phyloP scores from a whole-genome alignment of 768 basidiomycete species.

The Dentipellis sp. region DNA sequence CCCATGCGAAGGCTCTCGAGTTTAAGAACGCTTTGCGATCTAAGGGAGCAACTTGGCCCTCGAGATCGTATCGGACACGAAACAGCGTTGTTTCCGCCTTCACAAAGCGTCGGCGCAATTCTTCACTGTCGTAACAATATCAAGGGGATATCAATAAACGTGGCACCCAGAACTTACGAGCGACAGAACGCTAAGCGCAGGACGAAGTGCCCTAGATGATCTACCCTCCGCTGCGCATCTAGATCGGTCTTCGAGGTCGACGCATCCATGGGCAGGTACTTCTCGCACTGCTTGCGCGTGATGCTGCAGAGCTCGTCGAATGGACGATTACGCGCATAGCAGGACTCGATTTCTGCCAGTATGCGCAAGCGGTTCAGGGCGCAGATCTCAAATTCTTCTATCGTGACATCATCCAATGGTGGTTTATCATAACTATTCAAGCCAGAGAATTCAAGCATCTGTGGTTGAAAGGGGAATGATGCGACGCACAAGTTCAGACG shows the following conservation, averaged over 20 bases:
- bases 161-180: constrained; percentile 54
- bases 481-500: constrained; percentile 66
- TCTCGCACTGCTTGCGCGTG: constrained; percentile 52
- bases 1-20: constrained; percentile 57
- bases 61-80: constrained; percentile 66
- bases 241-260: constrained; percentile 37
- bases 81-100: constrained; percentile 86
- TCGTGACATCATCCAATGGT: constrained; percentile 79
- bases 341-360: constrained; percentile 87
- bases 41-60: constrained; percentile 23
- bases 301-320: constrained; percentile 68
- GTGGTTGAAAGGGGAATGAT: not conserved
- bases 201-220: constrained; percentile 91
- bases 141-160: not conserved
- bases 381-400: constrained; percentile 91
- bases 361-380: constrained; percentile 84
- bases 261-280: constrained; percentile 66
- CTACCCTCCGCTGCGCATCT: constrained; percentile 64
- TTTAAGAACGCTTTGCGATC: constrained; percentile 63
- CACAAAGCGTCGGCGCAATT: constrained; percentile 79
- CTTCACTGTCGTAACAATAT: constrained; percentile 49
- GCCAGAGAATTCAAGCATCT: not conserved
- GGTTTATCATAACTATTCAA: constrained; percentile 73
- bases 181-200: constrained; percentile 91
- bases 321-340: constrained; percentile 72